Evolutionary conservation across 169 alveolate species (phyloP).

Genomic region (Babesia ovis): DNA sequence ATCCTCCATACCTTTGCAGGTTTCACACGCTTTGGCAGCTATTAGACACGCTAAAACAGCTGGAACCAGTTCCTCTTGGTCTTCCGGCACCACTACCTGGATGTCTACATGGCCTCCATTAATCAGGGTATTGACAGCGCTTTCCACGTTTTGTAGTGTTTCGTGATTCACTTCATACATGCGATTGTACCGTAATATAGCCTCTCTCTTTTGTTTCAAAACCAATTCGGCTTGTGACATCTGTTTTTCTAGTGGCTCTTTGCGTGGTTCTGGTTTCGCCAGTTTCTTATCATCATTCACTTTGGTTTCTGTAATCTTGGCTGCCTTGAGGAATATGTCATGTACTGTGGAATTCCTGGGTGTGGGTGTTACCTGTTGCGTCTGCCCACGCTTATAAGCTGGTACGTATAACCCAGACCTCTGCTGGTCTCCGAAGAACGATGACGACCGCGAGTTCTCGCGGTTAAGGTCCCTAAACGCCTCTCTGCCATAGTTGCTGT

Average conservation of each 20-base stretch:
- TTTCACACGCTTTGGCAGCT: constrained; percentile 52
- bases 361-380: neutral
- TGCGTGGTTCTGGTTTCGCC: constrained; percentile 18
- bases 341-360: constrained; percentile 33
- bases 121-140: constrained; percentile 20
- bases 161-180: constrained; percentile 44
- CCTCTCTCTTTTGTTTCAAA: constrained; percentile 38
- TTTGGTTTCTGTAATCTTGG: constrained; percentile 34
- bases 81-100: constrained; percentile 16
- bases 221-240: constrained; percentile 13
- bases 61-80: constrained; percentile 58
- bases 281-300: constrained; percentile 7
- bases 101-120: constrained; percentile 21
- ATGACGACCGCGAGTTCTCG: constrained; percentile 1
- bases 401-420: constrained; percentile 60
- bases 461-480: constrained; percentile 10
- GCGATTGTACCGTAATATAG: constrained; percentile 46
- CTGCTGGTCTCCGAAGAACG: constrained; percentile 11
- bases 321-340: constrained; percentile 63
- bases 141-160: constrained; percentile 26
- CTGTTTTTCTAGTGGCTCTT: constrained; percentile 5
- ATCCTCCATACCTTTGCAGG: constrained; percentile 20
- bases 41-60: constrained; percentile 58
- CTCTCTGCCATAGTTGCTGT: constrained; percentile 2
- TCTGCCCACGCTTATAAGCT: constrained; percentile 33